These are phyloP conservation scores for Fusarium sarcochroum DNA, from an alignment of 2,329 filamentous ascomycete genomes.

Conservation along the genomic window DNA sequence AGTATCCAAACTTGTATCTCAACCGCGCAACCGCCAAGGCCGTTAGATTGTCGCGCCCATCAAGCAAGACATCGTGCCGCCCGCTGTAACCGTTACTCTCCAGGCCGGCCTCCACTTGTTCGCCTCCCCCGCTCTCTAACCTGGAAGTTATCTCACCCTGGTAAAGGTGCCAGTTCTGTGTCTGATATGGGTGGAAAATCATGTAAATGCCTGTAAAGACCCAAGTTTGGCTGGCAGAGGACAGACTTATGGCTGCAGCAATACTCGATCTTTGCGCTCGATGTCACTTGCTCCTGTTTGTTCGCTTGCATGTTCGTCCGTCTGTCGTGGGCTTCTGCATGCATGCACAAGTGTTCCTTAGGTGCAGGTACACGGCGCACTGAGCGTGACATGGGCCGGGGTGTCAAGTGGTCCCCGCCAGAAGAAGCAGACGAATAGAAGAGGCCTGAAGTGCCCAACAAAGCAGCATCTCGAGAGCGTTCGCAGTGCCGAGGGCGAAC, in stretches of 20 bases:
- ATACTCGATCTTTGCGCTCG: slow-evolving; percentile 5
- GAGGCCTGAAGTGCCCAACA: slow-evolving; percentile 17
- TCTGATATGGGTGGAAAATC: slow-evolving; percentile 6
- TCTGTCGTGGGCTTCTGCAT: slow-evolving; percentile 35
- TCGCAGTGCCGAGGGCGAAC: slow-evolving; percentile 28
- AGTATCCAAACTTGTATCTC: slow-evolving; percentile 16
- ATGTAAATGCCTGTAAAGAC: neutral
- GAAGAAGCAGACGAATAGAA: slow-evolving; percentile 47
- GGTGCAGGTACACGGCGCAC: slow-evolving; percentile 47
- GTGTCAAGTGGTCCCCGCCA: slow-evolving; percentile 24
- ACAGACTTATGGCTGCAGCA: slow-evolving; percentile 20
- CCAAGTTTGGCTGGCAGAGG: neutral
- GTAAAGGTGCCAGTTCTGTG: slow-evolving; percentile 14
- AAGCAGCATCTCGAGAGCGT: slow-evolving; percentile 36
- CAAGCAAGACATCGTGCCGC: slow-evolving; percentile 48
- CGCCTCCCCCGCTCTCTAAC: slow-evolving; percentile 45
- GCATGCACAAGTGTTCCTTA: slow-evolving; percentile 44
- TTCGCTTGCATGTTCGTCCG: slow-evolving; percentile 32
- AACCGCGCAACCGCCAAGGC: slow-evolving; percentile 28
- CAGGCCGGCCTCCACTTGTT: slow-evolving; percentile 43
- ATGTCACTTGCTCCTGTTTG: slow-evolving; percentile 10
- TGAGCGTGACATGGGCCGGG: slow-evolving; percentile 38
- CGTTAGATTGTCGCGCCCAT: slow-evolving; percentile 33
- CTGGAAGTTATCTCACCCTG: slow-evolving; percentile 27
- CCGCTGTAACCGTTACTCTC: slow-evolving; percentile 43